These are phyloP conservation scores for Arachis monticola DNA, from an alignment of 331 rosid species.

Conservation along the genomic window DNA sequence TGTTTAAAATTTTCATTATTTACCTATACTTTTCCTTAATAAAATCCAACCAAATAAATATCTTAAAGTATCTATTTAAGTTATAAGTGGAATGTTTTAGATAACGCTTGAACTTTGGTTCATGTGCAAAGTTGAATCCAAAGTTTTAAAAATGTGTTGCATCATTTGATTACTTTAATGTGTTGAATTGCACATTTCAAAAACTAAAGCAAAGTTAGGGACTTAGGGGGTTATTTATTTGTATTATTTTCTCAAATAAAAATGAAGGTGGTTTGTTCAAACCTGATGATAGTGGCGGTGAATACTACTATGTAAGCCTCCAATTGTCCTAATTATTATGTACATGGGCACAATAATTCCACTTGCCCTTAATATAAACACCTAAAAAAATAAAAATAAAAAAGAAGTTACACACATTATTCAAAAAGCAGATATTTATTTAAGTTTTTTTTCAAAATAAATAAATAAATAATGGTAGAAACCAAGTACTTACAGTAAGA, in stretches of 20 bases:
- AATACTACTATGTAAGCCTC: slow-evolving; percentile 61
- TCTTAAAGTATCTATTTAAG: too few species aligned
- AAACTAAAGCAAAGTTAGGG: too few species aligned
- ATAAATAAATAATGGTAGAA: neutral
- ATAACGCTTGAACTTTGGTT: too few species aligned
- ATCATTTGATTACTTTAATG: too few species aligned
- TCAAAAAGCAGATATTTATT: neutral
- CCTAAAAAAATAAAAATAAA: slow-evolving; percentile 40
- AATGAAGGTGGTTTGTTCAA: neutral
- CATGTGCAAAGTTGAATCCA: neutral
- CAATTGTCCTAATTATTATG: slow-evolving; percentile 58
- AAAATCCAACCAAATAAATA: too few species aligned
- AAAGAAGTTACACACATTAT: slow-evolving; percentile 1
- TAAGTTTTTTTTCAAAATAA: neutral
- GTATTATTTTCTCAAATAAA: neutral
- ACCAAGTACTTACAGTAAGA: slow-evolving; percentile 61
- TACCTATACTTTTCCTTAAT: too few species aligned
- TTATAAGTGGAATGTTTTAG: too few species aligned
- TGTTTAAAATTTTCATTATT: too few species aligned
- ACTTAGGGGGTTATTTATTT: too few species aligned
- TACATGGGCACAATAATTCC: slow-evolving; percentile 90
- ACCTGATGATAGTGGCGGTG: slow-evolving; percentile 61
- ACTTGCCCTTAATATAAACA: slow-evolving; percentile 67
- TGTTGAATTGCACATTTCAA: too few species aligned
- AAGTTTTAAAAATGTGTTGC: too few species aligned